Conservation (phyloP, 176 grass and related monocot species). For the Aegilops umbellulata region DNA sequence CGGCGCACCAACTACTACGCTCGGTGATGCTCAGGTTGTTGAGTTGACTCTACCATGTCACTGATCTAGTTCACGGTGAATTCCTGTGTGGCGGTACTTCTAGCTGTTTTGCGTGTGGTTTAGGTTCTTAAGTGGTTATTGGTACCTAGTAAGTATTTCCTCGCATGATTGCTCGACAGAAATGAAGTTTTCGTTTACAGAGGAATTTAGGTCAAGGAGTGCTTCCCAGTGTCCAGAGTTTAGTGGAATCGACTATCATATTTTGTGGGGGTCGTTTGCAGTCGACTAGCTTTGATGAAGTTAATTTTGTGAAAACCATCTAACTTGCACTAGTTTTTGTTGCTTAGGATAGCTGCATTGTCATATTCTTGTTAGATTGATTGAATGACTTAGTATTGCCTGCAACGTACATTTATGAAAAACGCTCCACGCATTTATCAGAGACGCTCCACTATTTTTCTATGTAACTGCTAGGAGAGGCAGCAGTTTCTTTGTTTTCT, state of each 20-base stretch:
- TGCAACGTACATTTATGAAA: not conserved
- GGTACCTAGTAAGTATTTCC: not conserved
- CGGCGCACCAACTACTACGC: not conserved
- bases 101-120: not conserved
- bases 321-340: not conserved
- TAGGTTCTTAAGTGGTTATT: not conserved
- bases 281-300: not conserved
- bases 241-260: not conserved
- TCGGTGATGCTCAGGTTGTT: not conserved
- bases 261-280: not conserved
- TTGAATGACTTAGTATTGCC: not conserved
- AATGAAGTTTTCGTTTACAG: not conserved
- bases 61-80: not conserved
- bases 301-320: not conserved
- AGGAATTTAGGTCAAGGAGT: not conserved
- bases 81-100: not conserved
- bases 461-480: not conserved
- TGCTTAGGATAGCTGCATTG: not conserved
- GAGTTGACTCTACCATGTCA: not conserved
- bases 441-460: not conserved
- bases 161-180: not conserved
- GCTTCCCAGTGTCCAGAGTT: not conserved
- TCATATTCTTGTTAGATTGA: not conserved
- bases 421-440: not conserved
- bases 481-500: not conserved